phyloP scores from a whole-genome alignment of 108 stramenopile genomes.

The Schizochytrium sp. region DNA sequence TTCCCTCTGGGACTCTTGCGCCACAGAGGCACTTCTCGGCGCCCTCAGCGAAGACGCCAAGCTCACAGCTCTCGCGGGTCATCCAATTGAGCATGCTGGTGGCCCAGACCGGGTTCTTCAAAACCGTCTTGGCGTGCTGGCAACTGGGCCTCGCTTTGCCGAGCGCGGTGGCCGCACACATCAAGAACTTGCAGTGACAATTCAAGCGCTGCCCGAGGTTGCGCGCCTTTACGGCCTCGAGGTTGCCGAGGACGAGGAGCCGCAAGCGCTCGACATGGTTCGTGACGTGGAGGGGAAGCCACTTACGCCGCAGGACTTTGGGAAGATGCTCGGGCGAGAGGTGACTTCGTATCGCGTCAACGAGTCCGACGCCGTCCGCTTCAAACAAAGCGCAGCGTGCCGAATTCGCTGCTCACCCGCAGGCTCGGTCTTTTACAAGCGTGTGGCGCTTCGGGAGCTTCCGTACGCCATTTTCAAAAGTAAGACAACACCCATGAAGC shows the following conservation, averaged over 20 bases:
- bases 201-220: background rate
- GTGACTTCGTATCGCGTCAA: constrained; percentile 42
- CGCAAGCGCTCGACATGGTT: constrained; percentile 57
- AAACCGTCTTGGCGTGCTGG: constrained; percentile 58
- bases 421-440: constrained; percentile 54
- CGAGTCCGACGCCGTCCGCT: constrained; percentile 50
- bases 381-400: constrained; percentile 56
- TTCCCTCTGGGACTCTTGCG: constrained; percentile 56
- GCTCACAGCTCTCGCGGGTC: constrained; percentile 59
- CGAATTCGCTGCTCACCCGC: constrained; percentile 29
- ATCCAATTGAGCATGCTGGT: constrained; percentile 45
- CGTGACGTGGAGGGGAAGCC: constrained; percentile 58
- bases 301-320: constrained; percentile 22
- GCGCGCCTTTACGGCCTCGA: background rate
- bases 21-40: constrained; percentile 49
- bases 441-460: constrained; percentile 50
- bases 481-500: constrained; percentile 49
- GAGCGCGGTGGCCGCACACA: background rate
- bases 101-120: background rate
- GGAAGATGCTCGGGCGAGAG: background rate
- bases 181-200: background rate
- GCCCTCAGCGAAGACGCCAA: constrained; percentile 41
- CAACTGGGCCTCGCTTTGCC: constrained; percentile 28
- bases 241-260: constrained; percentile 23
- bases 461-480: constrained; percentile 50